These are phyloP conservation scores for Irpex rosettiformis DNA, from an alignment of 1,284 basidiomycete genomes.

Conservation along the genomic window DNA sequence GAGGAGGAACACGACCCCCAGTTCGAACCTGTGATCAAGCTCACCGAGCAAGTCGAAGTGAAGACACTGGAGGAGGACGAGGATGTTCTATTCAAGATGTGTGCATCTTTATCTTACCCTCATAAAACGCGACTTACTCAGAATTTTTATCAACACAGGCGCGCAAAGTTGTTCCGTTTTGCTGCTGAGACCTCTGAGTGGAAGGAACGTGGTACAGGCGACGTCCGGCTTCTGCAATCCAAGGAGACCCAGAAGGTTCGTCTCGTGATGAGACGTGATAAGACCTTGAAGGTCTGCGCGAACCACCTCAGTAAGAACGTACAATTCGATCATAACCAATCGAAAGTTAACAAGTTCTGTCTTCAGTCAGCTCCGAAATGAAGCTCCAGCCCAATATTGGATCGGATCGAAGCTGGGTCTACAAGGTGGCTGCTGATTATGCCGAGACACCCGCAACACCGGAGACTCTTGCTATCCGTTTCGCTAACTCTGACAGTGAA, in stretches of 20 bases:
- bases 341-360: slow-evolving; percentile 2
- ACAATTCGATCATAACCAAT: slow-evolving; percentile 5
- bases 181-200: slow-evolving; percentile 81
- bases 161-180: slow-evolving; percentile 99
- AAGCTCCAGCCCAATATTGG: slow-evolving; percentile 97
- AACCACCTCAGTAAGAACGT: slow-evolving; percentile 87
- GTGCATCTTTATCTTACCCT: slow-evolving; percentile 37
- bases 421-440: slow-evolving; percentile 95
- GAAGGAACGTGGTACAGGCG: slow-evolving; percentile 96
- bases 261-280: slow-evolving; percentile 99
- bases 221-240: slow-evolving; percentile 86
- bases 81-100: slow-evolving; percentile 95
- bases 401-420: slow-evolving; percentile 99
- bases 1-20: slow-evolving; percentile 86
- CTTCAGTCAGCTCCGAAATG: slow-evolving; percentile 86
- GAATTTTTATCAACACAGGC: slow-evolving; percentile 50
- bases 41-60: slow-evolving; percentile 93
- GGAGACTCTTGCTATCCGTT: slow-evolving; percentile 97
- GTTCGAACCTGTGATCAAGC: slow-evolving; percentile 96
- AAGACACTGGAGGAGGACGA: slow-evolving; percentile 98
- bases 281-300: slow-evolving; percentile 99
- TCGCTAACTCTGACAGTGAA: slow-evolving; percentile 96
- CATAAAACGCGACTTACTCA: slow-evolving; percentile 13
- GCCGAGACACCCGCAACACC: slow-evolving; percentile 85
- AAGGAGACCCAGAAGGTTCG: slow-evolving; percentile 90